Evolutionary conservation across 2,329 filamentous ascomycete species (phyloP).

Genomic region (Colletotrichum costaricense): DNA sequence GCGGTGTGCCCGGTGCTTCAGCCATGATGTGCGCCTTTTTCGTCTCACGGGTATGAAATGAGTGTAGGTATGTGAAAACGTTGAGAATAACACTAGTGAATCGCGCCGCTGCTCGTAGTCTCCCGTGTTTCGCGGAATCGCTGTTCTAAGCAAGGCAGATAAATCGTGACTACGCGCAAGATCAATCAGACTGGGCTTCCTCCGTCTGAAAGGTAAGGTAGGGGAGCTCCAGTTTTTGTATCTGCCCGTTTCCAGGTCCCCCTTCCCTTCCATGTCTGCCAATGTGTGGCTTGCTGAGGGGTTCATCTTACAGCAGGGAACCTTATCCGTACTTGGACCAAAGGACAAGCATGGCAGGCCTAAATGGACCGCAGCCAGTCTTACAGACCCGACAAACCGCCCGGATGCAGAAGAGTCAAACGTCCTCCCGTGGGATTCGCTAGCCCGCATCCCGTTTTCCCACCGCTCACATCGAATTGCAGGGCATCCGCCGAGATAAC

Average conservation of each 20-base stretch:
- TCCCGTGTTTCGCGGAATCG: too few relatives aligned
- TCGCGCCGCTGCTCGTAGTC: neutral
- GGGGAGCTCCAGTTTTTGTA: neutral
- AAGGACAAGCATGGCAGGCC: neutral
- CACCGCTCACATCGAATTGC: too few relatives aligned
- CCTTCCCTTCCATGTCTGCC: neutral
- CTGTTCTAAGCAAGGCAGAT: too few relatives aligned
- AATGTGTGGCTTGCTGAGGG: neutral
- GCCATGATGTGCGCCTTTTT: neutral
- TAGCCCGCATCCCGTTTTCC: too few relatives aligned
- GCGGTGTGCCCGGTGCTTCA: neutral
- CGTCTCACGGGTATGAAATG: neutral
- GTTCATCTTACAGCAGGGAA: neutral
- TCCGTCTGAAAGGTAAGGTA: neutral
- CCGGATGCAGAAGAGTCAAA: neutral
- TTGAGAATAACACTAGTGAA: too few relatives aligned
- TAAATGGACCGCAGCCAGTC: too few relatives aligned
- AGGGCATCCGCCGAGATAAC: too few relatives aligned
- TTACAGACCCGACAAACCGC: too few relatives aligned
- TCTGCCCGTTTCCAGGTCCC: neutral
- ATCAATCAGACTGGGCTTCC: neutral
- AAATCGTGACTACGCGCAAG: neutral
- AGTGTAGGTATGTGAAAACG: neutral
- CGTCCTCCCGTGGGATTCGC: too few relatives aligned
- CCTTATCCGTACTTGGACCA: neutral